Evolutionary conservation across 2,329 filamentous ascomycete species (phyloP).

Genomic region (Tolypocladium cylindrosporum): DNA sequence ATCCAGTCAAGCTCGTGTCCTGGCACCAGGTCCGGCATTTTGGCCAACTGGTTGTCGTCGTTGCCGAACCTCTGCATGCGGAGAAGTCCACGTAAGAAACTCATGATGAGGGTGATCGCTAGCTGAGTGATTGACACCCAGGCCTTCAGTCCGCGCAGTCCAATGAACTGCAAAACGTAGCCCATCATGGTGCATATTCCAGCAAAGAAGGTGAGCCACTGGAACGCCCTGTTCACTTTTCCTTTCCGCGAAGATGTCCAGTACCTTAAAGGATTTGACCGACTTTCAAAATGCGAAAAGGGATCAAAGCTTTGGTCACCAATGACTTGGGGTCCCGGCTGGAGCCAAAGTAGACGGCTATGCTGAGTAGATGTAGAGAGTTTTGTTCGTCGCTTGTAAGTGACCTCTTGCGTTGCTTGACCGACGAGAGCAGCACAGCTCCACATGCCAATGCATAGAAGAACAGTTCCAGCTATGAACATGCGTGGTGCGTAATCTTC

Average conservation of each 20-base stretch:
- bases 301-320: slow-evolving; percentile 14
- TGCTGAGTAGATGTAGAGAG: neutral
- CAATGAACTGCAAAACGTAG: slow-evolving; percentile 12
- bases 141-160: slow-evolving; percentile 10
- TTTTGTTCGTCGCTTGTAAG: neutral
- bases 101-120: slow-evolving; percentile 9
- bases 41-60: slow-evolving; percentile 5
- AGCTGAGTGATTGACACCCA: slow-evolving; percentile 11
- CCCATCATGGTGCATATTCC: slow-evolving; percentile 1
- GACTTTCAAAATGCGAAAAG: slow-evolving; percentile 8
- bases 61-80: slow-evolving; percentile 8
- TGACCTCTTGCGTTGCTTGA: slow-evolving; percentile 8
- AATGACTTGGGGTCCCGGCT: slow-evolving; percentile 11
- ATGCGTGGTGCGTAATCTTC: slow-evolving; percentile 8
- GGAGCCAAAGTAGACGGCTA: slow-evolving; percentile 9
- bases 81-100: slow-evolving; percentile 7
- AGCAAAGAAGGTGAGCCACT: slow-evolving; percentile 2
- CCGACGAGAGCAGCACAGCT: slow-evolving; percentile 11
- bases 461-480: slow-evolving; percentile 9
- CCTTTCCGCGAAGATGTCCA: slow-evolving; percentile 7
- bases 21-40: slow-evolving; percentile 6
- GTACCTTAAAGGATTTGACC: neutral
- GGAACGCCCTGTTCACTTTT: neutral
- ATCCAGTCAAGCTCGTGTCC: slow-evolving; percentile 15
- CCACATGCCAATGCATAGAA: slow-evolving; percentile 11